Percentiles rank a stretch among this genome's conserved stretches.
Conservation (phyloP, 2,329 filamentous ascomycete species). For the Coleophoma crateriformis region DNA sequence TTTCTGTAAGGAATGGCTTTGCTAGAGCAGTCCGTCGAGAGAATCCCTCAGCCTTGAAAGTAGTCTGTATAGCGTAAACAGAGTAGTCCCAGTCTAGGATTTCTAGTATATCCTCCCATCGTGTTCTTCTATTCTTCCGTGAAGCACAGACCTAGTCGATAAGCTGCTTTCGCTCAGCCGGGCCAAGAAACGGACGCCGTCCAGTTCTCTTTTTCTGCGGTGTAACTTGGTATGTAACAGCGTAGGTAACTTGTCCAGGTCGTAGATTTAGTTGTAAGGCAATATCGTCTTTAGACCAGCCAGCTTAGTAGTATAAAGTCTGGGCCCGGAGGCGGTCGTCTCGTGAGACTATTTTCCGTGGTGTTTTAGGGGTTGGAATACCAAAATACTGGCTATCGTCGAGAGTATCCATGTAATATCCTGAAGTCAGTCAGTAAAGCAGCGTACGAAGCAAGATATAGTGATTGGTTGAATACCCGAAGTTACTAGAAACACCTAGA, state of each 20-base stretch:
- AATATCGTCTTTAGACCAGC: conserved; percentile 1
- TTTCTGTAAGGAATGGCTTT: no score
- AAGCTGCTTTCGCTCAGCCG: conserved; percentile 7
- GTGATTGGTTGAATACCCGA: no score
- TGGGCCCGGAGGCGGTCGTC: conserved; percentile 6
- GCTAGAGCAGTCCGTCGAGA: no score
- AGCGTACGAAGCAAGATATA: no score
- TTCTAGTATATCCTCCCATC: conserved; percentile 2
- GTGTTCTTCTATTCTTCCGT: neutral
- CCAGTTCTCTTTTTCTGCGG: conserved; percentile 5
- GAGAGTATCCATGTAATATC: no score
- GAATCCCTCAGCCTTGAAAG: no score
- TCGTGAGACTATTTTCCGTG: neutral
- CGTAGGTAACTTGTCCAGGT: conserved; percentile 1
- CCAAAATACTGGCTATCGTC: no score
- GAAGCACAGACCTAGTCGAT: neutral
- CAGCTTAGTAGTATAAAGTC: conserved; percentile 3
- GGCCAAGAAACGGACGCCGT: conserved; percentile 1
- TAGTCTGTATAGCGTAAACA: no score
- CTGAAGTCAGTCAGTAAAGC: no score
- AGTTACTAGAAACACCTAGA: no score
- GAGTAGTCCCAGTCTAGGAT: no score
- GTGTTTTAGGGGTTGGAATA: no score
- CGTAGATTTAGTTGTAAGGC: conserved; percentile 1
- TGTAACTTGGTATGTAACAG: conserved; percentile 3